Conservation (phyloP, 2,329 filamentous ascomycete genomes). For the Trichophyton benhamiae region DNA sequence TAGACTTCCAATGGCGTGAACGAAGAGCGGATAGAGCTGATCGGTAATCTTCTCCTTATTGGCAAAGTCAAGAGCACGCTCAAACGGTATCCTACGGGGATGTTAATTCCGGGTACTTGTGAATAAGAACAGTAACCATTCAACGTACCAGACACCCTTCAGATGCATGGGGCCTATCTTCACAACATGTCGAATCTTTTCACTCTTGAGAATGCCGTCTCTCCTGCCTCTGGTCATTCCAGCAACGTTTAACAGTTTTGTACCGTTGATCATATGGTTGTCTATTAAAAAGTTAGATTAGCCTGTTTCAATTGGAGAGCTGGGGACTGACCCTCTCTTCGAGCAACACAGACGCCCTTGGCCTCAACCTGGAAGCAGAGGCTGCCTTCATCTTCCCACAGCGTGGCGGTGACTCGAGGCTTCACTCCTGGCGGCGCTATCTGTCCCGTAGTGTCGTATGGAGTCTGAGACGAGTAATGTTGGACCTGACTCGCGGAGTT, state of each 20-base stretch:
- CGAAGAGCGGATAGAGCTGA: constrained; percentile 85
- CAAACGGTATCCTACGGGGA: constrained; percentile 74
- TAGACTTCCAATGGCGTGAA: constrained; percentile 88
- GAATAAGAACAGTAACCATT: too few species aligned
- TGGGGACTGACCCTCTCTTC: constrained; percentile 63
- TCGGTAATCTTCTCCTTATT: constrained; percentile 99
- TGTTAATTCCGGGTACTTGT: not conserved
- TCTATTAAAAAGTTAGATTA: constrained; percentile 41
- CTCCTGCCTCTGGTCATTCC: constrained; percentile 94
- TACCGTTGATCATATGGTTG: constrained; percentile 99
- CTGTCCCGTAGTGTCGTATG: constrained; percentile 80
- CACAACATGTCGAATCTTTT: constrained; percentile 91
- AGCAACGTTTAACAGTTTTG: constrained; percentile 90
- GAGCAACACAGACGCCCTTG: constrained; percentile 86
- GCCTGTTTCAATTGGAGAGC: not conserved
- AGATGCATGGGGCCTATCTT: constrained; percentile 99
- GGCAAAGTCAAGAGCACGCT: constrained; percentile 92
- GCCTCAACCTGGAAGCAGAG: constrained; percentile 97
- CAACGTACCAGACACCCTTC: constrained; percentile 74
- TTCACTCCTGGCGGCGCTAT: constrained; percentile 89
- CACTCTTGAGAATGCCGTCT: constrained; percentile 94
- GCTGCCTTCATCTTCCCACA: constrained; percentile 98
- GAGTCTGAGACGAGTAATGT: constrained; percentile 36
- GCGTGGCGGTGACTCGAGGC: constrained; percentile 83
- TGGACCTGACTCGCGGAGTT: constrained; percentile 28